Base-by-base conservation (phyloP, 306 rosid species). In the Echinosophora koreensis region DNA sequence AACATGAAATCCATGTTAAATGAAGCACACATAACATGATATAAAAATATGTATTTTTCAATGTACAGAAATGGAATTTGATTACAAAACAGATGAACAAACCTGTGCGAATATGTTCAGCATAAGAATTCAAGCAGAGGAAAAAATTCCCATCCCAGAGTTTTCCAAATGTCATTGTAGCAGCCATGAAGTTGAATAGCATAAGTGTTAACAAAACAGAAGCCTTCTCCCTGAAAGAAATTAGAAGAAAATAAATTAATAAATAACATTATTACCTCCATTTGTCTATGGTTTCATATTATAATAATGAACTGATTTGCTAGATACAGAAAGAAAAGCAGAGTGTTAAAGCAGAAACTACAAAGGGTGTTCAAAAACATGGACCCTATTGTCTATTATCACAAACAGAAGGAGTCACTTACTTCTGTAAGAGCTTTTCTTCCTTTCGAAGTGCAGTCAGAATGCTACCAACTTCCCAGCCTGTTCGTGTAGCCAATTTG, bases 141-240 rank as follows among this genome's bases (percentile, higher is more conserved):
- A 17, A 51, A n/a, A 87, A 73, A 14, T 76, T 78, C 85, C 87
- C 83, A 77, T 86, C 82, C 54, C 66, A 59, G 77, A 64, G 77
- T 63, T 80, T 85, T 58, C 88, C 92, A 80, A 85, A 88, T 71
- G 80, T 83, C 72, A 68, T 67, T 67, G 66, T 61, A 61, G 88
- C 77, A 72, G 79, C 81, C 34, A 51, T 28, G n/a, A 84, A 84
- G 81, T 93, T 91, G 74, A 88, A 76, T 79, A 91, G 83, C 87
- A 93, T 30, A 80, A 89, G 77, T 60, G 98, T 82, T 51, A 91
- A 83, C 67, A 93, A 75, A 27, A 83, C 86, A 15, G 91, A 88
- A 39, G 82, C 80, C 91, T 80, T 93, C 86, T 93, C 97, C 90
- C 98, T 93, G 83, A 46, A 72, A 76, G 8, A 85, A 49, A 72